phyloP scores from a whole-genome alignment of 2,329 filamentous ascomycete genomes.

The Colletotrichum tabaci region DNA sequence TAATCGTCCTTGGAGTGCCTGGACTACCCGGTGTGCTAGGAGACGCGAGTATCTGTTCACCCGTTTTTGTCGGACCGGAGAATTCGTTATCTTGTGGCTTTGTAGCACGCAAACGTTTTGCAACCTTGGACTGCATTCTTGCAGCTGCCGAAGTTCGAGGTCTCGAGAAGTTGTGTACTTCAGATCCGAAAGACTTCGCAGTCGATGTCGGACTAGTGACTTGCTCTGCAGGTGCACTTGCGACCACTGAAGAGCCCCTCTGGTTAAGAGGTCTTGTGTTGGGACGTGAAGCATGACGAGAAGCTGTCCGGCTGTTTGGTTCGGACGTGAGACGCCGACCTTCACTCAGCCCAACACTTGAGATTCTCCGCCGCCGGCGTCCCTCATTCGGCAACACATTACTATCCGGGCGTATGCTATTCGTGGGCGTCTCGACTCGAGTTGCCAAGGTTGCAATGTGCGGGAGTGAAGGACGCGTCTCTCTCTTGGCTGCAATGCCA shows the following conservation, averaged over 20 bases:
- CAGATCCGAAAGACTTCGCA: background rate
- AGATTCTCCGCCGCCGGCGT: constrained; percentile 4
- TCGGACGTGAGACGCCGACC: background rate
- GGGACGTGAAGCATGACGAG: background rate
- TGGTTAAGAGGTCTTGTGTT: constrained; percentile 12
- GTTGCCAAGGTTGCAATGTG: background rate
- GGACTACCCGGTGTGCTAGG: constrained; percentile 1
- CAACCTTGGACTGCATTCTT: constrained; percentile 35
- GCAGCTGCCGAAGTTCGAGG: constrained; percentile 35
- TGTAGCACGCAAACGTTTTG: background rate
- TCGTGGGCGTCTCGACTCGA: background rate
- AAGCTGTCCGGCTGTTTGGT: constrained; percentile 3
- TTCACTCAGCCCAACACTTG: background rate
- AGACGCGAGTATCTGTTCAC: background rate
- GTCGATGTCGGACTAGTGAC: constrained; percentile 1
- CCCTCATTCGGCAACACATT: constrained; percentile 29
- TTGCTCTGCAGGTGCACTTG: background rate
- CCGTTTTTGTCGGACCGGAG: background rate
- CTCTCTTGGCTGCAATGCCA: background rate
- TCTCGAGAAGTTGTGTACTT: constrained; percentile 34
- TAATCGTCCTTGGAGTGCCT: constrained; percentile 6
- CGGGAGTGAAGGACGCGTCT: background rate
- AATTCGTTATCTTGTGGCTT: constrained; percentile 14
- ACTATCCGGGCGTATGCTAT: constrained; percentile 15
- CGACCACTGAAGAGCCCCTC: background rate